Conservation (phyloP, 1,139 yeast species). For the Meyerozyma smithsonii region DNA sequence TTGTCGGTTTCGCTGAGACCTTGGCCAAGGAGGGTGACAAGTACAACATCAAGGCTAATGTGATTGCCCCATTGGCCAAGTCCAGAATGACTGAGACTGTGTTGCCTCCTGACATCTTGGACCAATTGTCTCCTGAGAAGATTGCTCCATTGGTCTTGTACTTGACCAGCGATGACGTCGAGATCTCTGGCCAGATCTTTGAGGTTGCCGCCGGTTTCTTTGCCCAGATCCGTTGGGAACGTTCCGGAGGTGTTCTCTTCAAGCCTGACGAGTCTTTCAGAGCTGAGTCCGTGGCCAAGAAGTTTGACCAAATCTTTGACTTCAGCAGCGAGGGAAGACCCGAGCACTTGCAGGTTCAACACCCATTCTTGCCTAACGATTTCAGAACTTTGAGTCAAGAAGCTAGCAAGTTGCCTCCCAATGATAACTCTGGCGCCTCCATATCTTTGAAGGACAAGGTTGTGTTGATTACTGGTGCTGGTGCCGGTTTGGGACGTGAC, state of each 20-base stretch:
- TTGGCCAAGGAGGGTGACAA: conserved; percentile 90
- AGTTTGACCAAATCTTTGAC: conserved; percentile 59
- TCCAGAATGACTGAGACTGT: conserved; percentile 94
- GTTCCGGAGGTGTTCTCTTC: conserved; percentile 81
- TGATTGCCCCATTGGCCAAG: conserved; percentile 91
- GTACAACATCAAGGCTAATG: conserved; percentile 78
- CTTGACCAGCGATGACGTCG: conserved; percentile 62
- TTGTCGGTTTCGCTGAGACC: conserved; percentile 90
- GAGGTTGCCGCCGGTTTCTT: conserved; percentile 95
- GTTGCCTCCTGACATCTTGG: conserved; percentile 80
- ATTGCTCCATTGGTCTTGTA: conserved; percentile 86
- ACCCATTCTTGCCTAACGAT: conserved; percentile 63
- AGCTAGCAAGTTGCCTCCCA: conserved; percentile 49
- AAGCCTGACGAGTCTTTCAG: conserved; percentile 75
- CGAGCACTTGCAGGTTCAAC: conserved; percentile 50
- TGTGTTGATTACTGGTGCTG: conserved; percentile 92
- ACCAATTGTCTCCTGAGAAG: conserved; percentile 78
- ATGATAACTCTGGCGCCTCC: conserved; percentile 52
- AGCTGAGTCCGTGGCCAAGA: conserved; percentile 77
- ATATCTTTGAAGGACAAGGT: conserved; percentile 74
- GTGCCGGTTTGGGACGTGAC: conserved; percentile 90
- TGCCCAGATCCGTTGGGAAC: conserved; percentile 93
- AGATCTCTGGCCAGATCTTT: conserved; percentile 65
- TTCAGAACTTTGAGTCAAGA: conserved; percentile 50
- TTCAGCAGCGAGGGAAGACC: conserved; percentile 55